Evolutionary conservation across 2,329 filamentous ascomycete genomes (phyloP), one percentile per base, ranked within the genome.

Genomic region (Trichothecium sympodiale): DNA sequence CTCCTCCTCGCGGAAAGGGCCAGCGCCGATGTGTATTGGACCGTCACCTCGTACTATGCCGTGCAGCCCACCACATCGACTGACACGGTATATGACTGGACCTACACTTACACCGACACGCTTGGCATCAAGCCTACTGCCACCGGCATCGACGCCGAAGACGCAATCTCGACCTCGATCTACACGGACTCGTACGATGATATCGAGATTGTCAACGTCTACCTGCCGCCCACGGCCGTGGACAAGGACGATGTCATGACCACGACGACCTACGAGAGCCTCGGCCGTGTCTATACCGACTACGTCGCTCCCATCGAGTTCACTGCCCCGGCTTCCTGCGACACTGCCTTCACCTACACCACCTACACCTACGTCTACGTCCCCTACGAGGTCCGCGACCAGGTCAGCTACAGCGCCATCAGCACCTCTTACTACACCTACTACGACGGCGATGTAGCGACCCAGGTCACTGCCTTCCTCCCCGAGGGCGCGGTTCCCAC

Each of bases 321-420:
- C 39, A 51, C 49, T 1, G 52, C 52, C 1, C 52, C 52, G 1
- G 12, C 43, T 1, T 46, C 45, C 4, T 55, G 51, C 40, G 46
- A 49, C 4, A 53, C 50, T 5, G 38, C 45, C 4, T 55, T 55
- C 32, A 51, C 44, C 7, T 42, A 52, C 18, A 40, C 34, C 1
- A 48, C 46, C 10, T 31, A 31, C 34, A 36, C 32, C 7, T 6
- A 12, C 14, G 33, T 47, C 17, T 27, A 36, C 18, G 17, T 38
- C 17, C 37, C 37, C 17, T 26, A 26, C 15, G 32, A 30, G 17
- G 37, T 38, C 23, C 8, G 15, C n/a, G 31, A 34, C 17, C 31
- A 33, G 25, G 10, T 32, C 26, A 35, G 14, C 31, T 10, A 10
- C 18, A 31, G 17, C 17, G 16, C 29, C 29, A 5, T 20, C 7